These are phyloP conservation scores for Glomus cerebriforme DNA, from an alignment of 192 early-diverging fungal species.

Conservation along the genomic window DNA sequence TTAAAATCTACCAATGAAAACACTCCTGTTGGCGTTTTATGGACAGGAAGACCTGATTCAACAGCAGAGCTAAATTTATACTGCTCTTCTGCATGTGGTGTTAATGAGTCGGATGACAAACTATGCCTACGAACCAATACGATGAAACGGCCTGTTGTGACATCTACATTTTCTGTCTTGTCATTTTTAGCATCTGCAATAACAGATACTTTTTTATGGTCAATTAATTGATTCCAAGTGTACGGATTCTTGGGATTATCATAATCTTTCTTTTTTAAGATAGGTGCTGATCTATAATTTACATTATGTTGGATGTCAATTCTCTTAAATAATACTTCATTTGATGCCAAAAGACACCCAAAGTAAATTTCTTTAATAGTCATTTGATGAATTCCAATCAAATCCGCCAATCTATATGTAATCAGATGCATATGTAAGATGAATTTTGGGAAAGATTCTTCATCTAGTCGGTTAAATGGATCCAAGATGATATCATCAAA, in stretches of 20 bases:
- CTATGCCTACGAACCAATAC: not conserved
- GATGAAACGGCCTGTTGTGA: not conserved
- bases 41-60: not conserved
- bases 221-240: not conserved
- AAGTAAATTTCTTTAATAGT: not conserved
- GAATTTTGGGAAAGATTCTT: constrained; percentile 11
- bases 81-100: constrained; percentile 16
- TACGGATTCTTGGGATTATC: not conserved
- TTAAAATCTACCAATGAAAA: not conserved
- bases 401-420: not conserved
- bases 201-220: not conserved
- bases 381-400: not conserved
- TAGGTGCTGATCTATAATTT: not conserved
- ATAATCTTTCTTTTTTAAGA: not conserved
- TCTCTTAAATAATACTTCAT: not conserved
- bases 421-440: constrained; percentile 11
- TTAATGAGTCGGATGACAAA: not conserved
- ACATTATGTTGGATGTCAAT: not conserved
- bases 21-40: not conserved
- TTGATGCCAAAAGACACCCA: not conserved
- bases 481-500: constrained; percentile 13
- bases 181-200: not conserved
- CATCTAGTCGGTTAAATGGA: not conserved
- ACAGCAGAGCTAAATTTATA: constrained; percentile 11
- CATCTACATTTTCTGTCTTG: not conserved